Base-by-base conservation (phyloP, 1,139 yeast species). In the Geotrichum citri-aurantii region DNA sequence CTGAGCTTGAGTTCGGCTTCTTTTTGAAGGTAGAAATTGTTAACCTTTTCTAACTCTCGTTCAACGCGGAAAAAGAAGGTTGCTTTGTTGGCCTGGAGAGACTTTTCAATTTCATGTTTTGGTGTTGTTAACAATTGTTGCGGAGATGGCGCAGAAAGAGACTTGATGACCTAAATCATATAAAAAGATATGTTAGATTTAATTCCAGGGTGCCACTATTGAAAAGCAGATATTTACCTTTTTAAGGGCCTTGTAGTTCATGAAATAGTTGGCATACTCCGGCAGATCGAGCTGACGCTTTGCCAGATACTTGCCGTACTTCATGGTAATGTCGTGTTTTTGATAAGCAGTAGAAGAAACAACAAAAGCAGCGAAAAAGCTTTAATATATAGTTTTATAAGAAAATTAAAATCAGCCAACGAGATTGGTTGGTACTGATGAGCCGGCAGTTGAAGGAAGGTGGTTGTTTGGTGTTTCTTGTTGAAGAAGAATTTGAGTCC, bases 301-400 rank as follows among this genome's bases (percentile, higher is more conserved):
- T 64, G 96, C 98, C 71, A 93, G 80, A 71, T 91, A 88, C 74
- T 93, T 93, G 59, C 98, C 99, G 73, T 90, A 93, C 79, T 93
- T 93, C 99, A 74, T 74, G 46, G 58, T 33, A 51, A 4, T 5
- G 2, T 37, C 42, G 42, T 37, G 4, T 37, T 3, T n/a, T 37
- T 14, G 19, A 40, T 46, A 31, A 44, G 17, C 17, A 42, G 26
- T 17, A 27, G 31, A 49, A 44, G 47, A 54, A 44, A 46, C 1
- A 37, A 37, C 10, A n/a, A 40, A 23, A 37, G n/a, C 23, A n/a
- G 26, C 19, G 24, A 21, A 19, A 31, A 19, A n/a, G 47, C 40
- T 23, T 51, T 1, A n/a, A 50, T 50, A 33, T 7, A 12, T 21
- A 31, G 42, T 29, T 21, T 14, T 40, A 24, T 7, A 8, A 21